A percentile compares a stretch with the other conserved stretches of the same genome.
Evolutionary conservation across 768 basidiomycete species (phyloP).

Genomic region (Hygrocybe punicea): DNA sequence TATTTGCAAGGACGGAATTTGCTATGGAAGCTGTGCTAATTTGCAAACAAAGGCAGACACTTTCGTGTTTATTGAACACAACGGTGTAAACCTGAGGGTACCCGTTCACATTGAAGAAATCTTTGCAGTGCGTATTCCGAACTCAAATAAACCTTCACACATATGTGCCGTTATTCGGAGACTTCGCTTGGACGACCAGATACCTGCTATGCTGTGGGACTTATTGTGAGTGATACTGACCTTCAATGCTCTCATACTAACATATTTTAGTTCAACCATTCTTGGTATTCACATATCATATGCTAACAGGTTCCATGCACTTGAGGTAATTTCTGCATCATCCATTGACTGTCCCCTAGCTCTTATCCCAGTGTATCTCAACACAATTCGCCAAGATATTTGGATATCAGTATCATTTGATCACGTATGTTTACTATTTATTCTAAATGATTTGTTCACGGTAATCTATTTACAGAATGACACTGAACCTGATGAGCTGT

Average conservation of each 20-base stretch:
- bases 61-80: conserved; percentile 7
- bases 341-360: conserved; percentile 13
- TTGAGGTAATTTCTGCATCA: conserved; percentile 14
- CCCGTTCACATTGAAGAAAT: conserved; percentile 12
- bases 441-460: conserved; percentile 5
- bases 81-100: not conserved
- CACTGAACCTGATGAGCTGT: not conserved
- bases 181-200: conserved; percentile 8
- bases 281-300: conserved; percentile 20
- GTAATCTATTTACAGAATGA: conserved; percentile 4
- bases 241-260: not conserved
- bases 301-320: conserved; percentile 14
- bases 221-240: conserved; percentile 13
- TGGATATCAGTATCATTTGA: conserved; percentile 8
- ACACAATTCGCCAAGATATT: not conserved
- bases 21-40: conserved; percentile 17
- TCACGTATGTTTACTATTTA: conserved; percentile 15
- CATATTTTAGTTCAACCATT: conserved; percentile 9
- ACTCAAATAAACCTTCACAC: conserved; percentile 6
- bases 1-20: conserved; percentile 21
- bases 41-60: conserved; percentile 15
- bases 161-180: conserved; percentile 17
- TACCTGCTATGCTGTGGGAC: conserved; percentile 22
- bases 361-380: conserved; percentile 3
- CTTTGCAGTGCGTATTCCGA: conserved; percentile 11